Evolutionary conservation across 176 grass and related monocot species (phyloP).

Genomic region (Triticum monococcum): DNA sequence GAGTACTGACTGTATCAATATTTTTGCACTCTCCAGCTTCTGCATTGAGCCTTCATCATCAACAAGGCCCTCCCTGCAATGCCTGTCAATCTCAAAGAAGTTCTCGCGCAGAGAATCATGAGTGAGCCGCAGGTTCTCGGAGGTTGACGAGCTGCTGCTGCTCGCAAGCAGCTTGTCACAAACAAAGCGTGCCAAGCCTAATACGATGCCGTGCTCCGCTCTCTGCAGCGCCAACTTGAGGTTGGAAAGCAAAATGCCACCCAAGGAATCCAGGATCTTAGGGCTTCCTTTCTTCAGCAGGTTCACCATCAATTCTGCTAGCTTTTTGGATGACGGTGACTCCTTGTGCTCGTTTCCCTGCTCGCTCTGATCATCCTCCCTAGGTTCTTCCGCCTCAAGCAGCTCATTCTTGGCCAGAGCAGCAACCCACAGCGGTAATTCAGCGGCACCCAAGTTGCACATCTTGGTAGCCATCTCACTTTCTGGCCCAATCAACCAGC

Average conservation of each 20-base stretch:
- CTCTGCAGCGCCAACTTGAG: conserved; percentile 38
- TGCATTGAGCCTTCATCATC: conserved; percentile 36
- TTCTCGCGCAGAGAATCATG: conserved; percentile 41
- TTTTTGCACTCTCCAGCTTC: conserved; percentile 55
- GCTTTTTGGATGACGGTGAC: conserved; percentile 47
- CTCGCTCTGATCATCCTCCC: conserved; percentile 36
- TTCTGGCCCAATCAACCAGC: conserved; percentile 38
- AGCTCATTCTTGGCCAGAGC: conserved; percentile 61
- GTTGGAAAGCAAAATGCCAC: conserved; percentile 46
- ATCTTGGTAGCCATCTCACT: conserved; percentile 29
- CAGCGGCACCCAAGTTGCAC: conserved; percentile 21
- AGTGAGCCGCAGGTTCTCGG: conserved; percentile 49
- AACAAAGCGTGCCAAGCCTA: conserved; percentile 62
- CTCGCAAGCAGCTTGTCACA: conserved; percentile 62
- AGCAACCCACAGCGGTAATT: conserved; percentile 70
- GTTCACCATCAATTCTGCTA: conserved; percentile 54
- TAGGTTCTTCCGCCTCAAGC: conserved; percentile 34
- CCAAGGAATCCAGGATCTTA: conserved; percentile 60
- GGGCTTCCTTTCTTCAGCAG: conserved; percentile 79
- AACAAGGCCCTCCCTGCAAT: conserved; percentile 35
- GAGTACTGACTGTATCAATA: conserved; percentile 58
- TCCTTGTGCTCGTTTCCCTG: conserved; percentile 1
- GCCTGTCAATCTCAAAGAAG: conserved; percentile 46
- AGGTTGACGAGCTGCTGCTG: background rate
- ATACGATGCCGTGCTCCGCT: conserved; percentile 41